These are phyloP conservation scores for Mortierella sp. DNA, from an alignment of 371 early-diverging fungal genomes.

Conservation along the genomic window DNA sequence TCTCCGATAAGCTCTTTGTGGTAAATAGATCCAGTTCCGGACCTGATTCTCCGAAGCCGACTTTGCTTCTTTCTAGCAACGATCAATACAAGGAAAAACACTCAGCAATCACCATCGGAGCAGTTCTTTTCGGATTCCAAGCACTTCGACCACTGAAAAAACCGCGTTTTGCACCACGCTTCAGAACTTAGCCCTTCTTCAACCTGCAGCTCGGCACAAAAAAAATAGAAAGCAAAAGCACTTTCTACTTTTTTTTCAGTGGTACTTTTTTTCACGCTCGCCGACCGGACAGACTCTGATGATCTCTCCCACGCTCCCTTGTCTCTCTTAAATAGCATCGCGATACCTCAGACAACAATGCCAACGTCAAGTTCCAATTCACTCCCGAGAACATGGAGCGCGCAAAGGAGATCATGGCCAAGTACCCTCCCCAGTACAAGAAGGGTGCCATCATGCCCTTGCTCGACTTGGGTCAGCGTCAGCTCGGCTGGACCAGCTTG, in stretches of 20 bases:
- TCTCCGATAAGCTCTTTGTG: constrained; percentile 80
- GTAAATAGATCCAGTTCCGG: constrained; percentile 60
- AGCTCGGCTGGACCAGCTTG: constrained; percentile 93
- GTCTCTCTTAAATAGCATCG: constrained; percentile 76
- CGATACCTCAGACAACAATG: constrained; percentile 93
- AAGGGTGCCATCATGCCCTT: constrained; percentile 98
- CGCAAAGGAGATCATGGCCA: constrained; percentile 90
- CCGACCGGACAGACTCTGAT: constrained; percentile 5
- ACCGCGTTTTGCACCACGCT: background rate
- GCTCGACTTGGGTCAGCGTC: constrained; percentile 96
- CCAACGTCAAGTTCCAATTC: constrained; percentile 90
- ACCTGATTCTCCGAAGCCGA: constrained; percentile 35
- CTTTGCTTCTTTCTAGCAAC: background rate
- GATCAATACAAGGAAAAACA: background rate
- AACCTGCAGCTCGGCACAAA: background rate
- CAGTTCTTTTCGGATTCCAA: background rate
- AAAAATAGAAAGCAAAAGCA: background rate
- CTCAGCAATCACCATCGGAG: background rate
- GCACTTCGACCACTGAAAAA: background rate
- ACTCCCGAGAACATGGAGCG: constrained; percentile 83
- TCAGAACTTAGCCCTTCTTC: background rate
- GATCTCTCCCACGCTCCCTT: background rate
- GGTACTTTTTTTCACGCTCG: background rate
- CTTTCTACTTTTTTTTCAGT: constrained; percentile 11
- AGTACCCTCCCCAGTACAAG: constrained; percentile 98